phyloP scores from a whole-genome alignment of 2,329 filamentous ascomycete species.

The Monilinia fructigena region DNA sequence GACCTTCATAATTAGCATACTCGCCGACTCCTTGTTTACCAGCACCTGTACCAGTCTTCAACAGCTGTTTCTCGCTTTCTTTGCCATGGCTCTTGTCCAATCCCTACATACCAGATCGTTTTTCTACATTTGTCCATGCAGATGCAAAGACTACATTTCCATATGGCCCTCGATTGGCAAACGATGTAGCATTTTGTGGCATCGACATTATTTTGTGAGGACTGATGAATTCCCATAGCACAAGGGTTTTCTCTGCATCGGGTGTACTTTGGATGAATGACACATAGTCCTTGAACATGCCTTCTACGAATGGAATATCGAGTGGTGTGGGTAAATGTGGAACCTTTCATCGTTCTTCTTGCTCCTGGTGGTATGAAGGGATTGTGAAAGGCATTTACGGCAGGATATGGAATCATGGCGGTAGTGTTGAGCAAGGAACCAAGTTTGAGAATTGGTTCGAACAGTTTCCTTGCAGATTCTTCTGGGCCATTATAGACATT shows the following conservation, averaged over 20 bases:
- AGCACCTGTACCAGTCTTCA: too few species aligned
- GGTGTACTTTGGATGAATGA: slow-evolving; percentile 34
- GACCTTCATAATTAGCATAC: slow-evolving; percentile 11
- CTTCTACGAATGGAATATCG: slow-evolving; percentile 31
- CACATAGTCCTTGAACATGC: slow-evolving; percentile 36
- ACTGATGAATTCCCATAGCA: slow-evolving; percentile 31
- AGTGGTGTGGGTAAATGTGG: slow-evolving; percentile 42
- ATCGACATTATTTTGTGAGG: slow-evolving; percentile 29
- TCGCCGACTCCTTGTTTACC: not conserved
- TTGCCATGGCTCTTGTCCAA: slow-evolving; percentile 27
- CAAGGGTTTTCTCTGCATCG: slow-evolving; percentile 30
- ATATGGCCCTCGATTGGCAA: slow-evolving; percentile 37
- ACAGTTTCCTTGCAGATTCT: slow-evolving; percentile 37
- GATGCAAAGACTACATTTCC: slow-evolving; percentile 34
- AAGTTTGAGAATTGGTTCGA: slow-evolving; percentile 36
- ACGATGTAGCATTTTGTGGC: slow-evolving; percentile 32
- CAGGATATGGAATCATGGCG: slow-evolving; percentile 39
- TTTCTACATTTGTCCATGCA: slow-evolving; percentile 35
- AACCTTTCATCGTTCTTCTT: slow-evolving; percentile 42
- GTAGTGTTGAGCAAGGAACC: slow-evolving; percentile 34
- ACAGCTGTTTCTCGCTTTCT: slow-evolving; percentile 17
- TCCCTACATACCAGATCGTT: slow-evolving; percentile 26
- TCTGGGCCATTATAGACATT: slow-evolving; percentile 41
- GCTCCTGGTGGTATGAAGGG: slow-evolving; percentile 37
- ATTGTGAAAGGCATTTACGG: slow-evolving; percentile 40